These are phyloP conservation scores for Malassezia restricta DNA, from an alignment of 1,284 basidiomycete genomes.

Conservation along the genomic window DNA sequence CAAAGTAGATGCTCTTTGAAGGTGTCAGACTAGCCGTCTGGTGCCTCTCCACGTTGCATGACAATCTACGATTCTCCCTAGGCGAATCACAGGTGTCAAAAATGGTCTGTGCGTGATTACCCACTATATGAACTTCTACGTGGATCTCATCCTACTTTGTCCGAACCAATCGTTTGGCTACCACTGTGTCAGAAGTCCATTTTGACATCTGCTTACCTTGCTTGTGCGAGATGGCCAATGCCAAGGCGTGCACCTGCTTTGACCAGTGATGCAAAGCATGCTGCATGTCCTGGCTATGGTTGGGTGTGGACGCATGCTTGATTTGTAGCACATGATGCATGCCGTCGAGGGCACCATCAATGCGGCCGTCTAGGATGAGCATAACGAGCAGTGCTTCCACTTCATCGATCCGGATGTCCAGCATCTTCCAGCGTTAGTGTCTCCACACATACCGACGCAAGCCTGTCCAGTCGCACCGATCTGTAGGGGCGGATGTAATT, in stretches of 20 bases:
- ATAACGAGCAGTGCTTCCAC: slow-evolving; percentile 86
- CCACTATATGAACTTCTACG: no score
- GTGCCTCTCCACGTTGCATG: no score
- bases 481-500: slow-evolving; percentile 96
- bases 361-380: slow-evolving; percentile 84
- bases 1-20: background rate
- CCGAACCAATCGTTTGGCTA: background rate
- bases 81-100: no score
- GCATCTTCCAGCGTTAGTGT: slow-evolving; percentile 55
- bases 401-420: slow-evolving; percentile 73
- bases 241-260: slow-evolving; percentile 55
- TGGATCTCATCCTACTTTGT: background rate
- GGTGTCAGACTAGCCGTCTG: no score
- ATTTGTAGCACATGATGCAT: slow-evolving; percentile 73
- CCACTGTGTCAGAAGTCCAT: background rate
- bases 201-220: slow-evolving; percentile 7
- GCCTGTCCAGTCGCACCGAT: slow-evolving; percentile 62
- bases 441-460: slow-evolving; percentile 49
- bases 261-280: background rate
- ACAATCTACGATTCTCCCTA: no score
- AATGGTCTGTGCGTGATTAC: no score
- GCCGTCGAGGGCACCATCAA: slow-evolving; percentile 90
- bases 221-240: slow-evolving; percentile 61
- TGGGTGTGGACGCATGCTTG: background rate
- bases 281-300: background rate